phyloP scores from a whole-genome alignment of 257 asterid species.

The Pogostemon cablin region DNA sequence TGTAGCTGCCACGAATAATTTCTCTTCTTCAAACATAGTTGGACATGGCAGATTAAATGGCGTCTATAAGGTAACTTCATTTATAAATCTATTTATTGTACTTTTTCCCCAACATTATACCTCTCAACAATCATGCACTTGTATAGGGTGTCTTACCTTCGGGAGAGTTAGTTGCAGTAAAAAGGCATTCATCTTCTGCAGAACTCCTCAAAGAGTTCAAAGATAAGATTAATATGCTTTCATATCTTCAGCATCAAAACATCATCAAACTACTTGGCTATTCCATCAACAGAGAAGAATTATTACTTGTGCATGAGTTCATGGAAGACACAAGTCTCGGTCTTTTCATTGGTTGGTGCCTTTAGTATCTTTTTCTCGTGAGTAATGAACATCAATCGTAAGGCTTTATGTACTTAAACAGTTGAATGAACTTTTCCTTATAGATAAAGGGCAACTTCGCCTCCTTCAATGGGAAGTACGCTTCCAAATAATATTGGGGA shows the following conservation, averaged over 20 bases:
- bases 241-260: background rate
- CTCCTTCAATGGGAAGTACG: background rate
- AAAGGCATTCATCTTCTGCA: background rate
- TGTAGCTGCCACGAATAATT: background rate
- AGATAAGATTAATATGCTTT: background rate
- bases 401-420: background rate
- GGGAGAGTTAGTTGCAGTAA: background rate
- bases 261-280: constrained; percentile 10
- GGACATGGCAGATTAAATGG: background rate
- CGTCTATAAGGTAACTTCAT: background rate
- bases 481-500: constrained; percentile 1
- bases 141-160: background rate
- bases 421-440: background rate
- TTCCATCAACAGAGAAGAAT: background rate
- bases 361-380: background rate
- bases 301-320: background rate
- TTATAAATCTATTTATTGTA: background rate
- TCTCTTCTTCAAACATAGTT: background rate
- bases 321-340: background rate
- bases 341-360: background rate
- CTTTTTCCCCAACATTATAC: background rate
- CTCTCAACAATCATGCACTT: background rate
- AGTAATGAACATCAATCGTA: too few relatives aligned
- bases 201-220: background rate
- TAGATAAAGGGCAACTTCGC: background rate